phyloP scores from a whole-genome alignment of 1,284 basidiomycete genomes.

The Pyrrhoderma noxium region DNA sequence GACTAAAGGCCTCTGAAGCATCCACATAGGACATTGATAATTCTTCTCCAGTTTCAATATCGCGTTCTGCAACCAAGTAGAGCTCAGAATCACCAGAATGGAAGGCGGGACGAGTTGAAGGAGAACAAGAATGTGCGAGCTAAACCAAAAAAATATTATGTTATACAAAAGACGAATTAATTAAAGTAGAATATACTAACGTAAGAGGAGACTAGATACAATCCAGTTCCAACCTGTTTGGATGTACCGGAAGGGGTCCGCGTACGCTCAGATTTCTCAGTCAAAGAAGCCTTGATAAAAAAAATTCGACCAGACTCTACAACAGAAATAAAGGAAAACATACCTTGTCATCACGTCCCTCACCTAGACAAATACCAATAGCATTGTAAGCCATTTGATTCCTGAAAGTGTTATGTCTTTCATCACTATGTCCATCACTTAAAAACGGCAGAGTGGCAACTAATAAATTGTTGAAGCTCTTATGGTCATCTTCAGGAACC shows the following conservation, averaged over 20 bases:
- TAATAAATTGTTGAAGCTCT: slow-evolving; percentile 50
- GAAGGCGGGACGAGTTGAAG: slow-evolving; percentile 58
- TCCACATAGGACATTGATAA: slow-evolving; percentile 71
- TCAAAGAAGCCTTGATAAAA: slow-evolving; percentile 32
- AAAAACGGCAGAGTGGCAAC: slow-evolving; percentile 59
- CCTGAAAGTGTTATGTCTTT: slow-evolving; percentile 51
- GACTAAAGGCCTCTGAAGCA: slow-evolving; percentile 50
- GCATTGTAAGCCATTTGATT: slow-evolving; percentile 72
- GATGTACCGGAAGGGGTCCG: slow-evolving; percentile 67
- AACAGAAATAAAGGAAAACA: neutral
- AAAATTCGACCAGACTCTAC: neutral
- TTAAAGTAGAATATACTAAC: slow-evolving; percentile 30
- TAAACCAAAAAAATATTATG: slow-evolving; percentile 21
- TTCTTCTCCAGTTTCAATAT: slow-evolving; percentile 66
- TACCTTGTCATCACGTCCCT: slow-evolving; percentile 59
- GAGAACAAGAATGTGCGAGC: slow-evolving; percentile 65
- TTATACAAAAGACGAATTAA: neutral
- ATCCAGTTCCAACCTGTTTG: slow-evolving; percentile 63
- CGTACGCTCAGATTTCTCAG: slow-evolving; percentile 63
- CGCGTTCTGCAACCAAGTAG: slow-evolving; percentile 53
- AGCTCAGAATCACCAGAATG: slow-evolving; percentile 53
- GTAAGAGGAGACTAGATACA: slow-evolving; percentile 72
- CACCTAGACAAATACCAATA: slow-evolving; percentile 57
- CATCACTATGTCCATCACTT: slow-evolving; percentile 58
- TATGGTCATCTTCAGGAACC: slow-evolving; percentile 41